Percentiles rank a stretch among this genome's conserved stretches.
Evolutionary conservation across 2,329 filamentous ascomycete species (phyloP).

Genomic region (Lasiodiplodia hormozganensis): DNA sequence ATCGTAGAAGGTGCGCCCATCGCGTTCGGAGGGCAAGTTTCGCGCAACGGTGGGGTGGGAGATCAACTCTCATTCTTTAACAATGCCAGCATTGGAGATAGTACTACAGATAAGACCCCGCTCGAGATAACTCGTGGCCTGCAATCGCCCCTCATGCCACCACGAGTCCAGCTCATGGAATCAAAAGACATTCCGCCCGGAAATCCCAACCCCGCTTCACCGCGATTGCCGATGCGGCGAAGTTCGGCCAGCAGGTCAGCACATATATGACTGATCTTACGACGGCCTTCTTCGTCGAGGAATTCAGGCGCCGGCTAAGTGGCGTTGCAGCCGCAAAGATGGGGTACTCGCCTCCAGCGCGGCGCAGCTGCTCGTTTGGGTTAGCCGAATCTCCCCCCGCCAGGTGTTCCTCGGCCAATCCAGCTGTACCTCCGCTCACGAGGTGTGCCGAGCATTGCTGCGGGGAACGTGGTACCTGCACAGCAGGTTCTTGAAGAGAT

Average conservation of each 20-base stretch:
- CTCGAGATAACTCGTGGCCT: neutral
- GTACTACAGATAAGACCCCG: neutral
- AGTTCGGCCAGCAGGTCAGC: neutral
- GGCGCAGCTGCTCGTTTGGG: neutral
- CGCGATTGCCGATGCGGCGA: constrained; percentile 2
- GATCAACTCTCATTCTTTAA: neutral
- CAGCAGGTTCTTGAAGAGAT: neutral
- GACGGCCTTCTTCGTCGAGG: neutral
- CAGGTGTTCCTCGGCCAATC: neutral
- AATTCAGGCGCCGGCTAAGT: neutral
- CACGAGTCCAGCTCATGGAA: neutral
- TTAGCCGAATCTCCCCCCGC: neutral
- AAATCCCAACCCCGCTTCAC: neutral
- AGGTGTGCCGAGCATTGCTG: neutral
- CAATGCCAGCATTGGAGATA: neutral
- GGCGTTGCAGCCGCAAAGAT: neutral
- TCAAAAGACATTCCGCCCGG: neutral
- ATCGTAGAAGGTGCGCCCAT: neutral
- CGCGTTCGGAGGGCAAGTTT: neutral
- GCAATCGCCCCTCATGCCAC: neutral
- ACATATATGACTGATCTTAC: neutral
- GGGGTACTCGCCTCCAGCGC: neutral
- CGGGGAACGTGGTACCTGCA: neutral
- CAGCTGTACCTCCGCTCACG: neutral
- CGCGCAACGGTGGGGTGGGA: neutral